phyloP scores from a whole-genome alignment of 1,139 yeast genomes.

The Magnusiomyces starmeri region DNA sequence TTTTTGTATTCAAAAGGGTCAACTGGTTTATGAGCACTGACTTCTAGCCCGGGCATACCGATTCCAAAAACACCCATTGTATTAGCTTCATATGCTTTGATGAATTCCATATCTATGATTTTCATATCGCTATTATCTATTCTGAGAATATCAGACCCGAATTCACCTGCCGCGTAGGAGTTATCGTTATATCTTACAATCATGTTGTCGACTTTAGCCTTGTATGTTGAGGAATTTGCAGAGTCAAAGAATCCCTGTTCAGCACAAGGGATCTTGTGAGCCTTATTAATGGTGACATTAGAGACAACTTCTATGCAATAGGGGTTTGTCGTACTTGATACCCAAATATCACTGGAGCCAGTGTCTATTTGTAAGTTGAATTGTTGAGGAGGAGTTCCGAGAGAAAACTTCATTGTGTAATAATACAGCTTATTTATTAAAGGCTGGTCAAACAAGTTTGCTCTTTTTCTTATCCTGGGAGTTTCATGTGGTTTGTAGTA shows the following conservation, averaged over 20 bases:
- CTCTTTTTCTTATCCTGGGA: background rate
- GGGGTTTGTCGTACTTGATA: slow-evolving; percentile 16
- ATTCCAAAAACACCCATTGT: slow-evolving; percentile 17
- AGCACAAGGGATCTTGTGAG: slow-evolving; percentile 22
- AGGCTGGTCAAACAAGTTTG: slow-evolving; percentile 2
- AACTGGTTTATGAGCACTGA: slow-evolving; percentile 9
- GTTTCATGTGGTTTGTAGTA: background rate
- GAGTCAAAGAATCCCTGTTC: slow-evolving; percentile 23
- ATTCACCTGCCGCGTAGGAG: slow-evolving; percentile 53
- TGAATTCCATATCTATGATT: slow-evolving; percentile 13
- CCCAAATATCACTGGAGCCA: slow-evolving; percentile 16
- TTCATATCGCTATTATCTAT: slow-evolving; percentile 1
- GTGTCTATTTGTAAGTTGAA: slow-evolving; percentile 15
- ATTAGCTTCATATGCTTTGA: slow-evolving; percentile 13
- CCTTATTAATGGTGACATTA: slow-evolving; percentile 16
- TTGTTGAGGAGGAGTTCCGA: slow-evolving; percentile 16
- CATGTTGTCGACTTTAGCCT: slow-evolving; percentile 27
- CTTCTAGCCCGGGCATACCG: slow-evolving; percentile 15
- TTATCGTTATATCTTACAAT: slow-evolving; percentile 54
- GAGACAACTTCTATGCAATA: slow-evolving; percentile 21
- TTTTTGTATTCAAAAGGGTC: slow-evolving; percentile 13
- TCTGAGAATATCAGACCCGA: slow-evolving; percentile 34
- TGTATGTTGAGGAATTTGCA: slow-evolving; percentile 18
- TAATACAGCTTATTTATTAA: slow-evolving; percentile 9
- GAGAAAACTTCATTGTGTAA: slow-evolving; percentile 13